These are phyloP conservation scores for Debaryomyces tyrocola DNA, from an alignment of 805 yeast species.

Conservation along the genomic window DNA sequence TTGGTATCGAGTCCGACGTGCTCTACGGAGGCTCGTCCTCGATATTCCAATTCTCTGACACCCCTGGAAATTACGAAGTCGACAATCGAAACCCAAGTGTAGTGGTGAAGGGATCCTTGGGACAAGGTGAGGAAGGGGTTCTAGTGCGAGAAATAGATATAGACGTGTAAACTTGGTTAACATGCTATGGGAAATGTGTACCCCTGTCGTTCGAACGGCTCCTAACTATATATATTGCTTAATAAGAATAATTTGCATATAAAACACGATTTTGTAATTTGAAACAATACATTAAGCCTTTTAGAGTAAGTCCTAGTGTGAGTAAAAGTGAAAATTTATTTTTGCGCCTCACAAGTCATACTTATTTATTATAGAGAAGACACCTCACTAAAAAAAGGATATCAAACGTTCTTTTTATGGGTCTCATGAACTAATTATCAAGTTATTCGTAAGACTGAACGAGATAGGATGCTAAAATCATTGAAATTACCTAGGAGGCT, in stretches of 20 bases:
- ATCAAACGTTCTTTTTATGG: too few relatives aligned
- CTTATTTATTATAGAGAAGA: not conserved
- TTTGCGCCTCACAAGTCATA: not conserved
- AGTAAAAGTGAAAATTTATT: not conserved
- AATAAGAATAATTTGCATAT: too few relatives aligned
- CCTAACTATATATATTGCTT: too few relatives aligned
- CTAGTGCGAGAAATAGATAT: conserved; percentile 58
- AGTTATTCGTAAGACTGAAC: too few relatives aligned
- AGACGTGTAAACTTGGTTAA: conserved; percentile 1
- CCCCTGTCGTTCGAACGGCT: too few relatives aligned
- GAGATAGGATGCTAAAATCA: conserved; percentile 5
- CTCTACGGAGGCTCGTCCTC: conserved; percentile 68
- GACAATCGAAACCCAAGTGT: conserved; percentile 53
- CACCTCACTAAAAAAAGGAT: too few relatives aligned
- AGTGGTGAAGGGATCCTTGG: conserved; percentile 52
- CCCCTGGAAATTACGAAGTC: conserved; percentile 21
- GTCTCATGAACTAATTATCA: too few relatives aligned
- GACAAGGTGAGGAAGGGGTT: conserved; percentile 67
- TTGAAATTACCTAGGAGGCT: conserved; percentile 9
- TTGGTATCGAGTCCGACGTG: conserved; percentile 72
- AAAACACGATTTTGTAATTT: not conserved
- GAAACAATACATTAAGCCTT: not conserved
- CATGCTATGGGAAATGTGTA: too few relatives aligned
- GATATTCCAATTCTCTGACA: conserved; percentile 51
- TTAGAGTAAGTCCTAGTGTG: not conserved